phyloP scores from a whole-genome alignment of 208 protist genomes.

The Crithidia expoeki region DNA sequence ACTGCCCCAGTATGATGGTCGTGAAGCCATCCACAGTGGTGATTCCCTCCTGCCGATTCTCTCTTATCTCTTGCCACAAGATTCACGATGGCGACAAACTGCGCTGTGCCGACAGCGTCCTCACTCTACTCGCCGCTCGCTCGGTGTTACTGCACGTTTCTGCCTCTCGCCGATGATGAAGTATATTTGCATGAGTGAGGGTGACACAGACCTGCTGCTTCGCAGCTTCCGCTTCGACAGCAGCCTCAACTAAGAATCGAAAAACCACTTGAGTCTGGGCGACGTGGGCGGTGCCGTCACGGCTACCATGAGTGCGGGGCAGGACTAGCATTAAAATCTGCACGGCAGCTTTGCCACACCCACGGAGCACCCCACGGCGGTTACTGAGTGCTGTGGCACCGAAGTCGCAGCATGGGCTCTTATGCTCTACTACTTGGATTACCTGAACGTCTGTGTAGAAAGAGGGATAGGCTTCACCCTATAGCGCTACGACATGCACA shows the following conservation, averaged over 20 bases:
- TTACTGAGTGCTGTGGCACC: constrained; percentile 21
- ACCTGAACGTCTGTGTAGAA: constrained; percentile 83
- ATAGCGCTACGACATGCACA: constrained; percentile 69
- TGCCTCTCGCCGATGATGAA: constrained; percentile 29
- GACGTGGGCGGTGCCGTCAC: constrained; percentile 1
- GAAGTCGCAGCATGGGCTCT: constrained; percentile 32
- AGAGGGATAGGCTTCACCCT: constrained; percentile 64
- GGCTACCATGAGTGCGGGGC: neutral
- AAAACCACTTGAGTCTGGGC: constrained; percentile 1
- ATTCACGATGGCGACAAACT: constrained; percentile 77
- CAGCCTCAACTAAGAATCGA: constrained; percentile 24
- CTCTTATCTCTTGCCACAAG: constrained; percentile 76
- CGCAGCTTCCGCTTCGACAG: constrained; percentile 46
- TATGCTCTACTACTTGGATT: constrained; percentile 48
- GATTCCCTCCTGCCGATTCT: constrained; percentile 58
- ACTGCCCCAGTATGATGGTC: constrained; percentile 70
- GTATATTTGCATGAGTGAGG: constrained; percentile 8
- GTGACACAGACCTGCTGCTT: constrained; percentile 36
- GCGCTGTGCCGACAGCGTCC: constrained; percentile 61
- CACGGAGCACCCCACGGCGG: constrained; percentile 10
- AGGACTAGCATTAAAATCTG: constrained; percentile 4
- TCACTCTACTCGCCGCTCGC: constrained; percentile 50
- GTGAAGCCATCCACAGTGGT: constrained; percentile 42
- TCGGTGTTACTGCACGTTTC: constrained; percentile 78
- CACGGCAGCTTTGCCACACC: constrained; percentile 25